These are phyloP conservation scores for Colletotrichum salicis DNA, from an alignment of 2,329 filamentous ascomycete genomes.

Conservation along the genomic window DNA sequence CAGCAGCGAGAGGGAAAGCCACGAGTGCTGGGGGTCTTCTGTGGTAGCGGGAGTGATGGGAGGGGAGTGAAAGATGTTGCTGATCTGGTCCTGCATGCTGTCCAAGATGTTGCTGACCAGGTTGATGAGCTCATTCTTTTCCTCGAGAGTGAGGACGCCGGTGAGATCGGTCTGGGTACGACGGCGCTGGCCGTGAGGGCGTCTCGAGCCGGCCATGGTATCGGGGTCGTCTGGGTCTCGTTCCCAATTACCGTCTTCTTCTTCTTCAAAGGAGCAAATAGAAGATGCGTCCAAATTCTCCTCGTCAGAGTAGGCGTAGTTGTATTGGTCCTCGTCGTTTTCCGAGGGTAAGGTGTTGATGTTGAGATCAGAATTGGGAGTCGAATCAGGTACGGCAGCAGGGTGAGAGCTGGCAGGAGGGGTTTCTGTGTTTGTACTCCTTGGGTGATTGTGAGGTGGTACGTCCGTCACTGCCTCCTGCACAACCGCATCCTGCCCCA, in stretches of 20 bases:
- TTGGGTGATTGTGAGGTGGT: slow-evolving; percentile 24
- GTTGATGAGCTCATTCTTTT: slow-evolving; percentile 63
- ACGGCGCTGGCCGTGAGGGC: slow-evolving; percentile 26
- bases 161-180: slow-evolving; percentile 58
- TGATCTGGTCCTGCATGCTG: slow-evolving; percentile 63
- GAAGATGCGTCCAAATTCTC: slow-evolving; percentile 32
- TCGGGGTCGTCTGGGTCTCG: slow-evolving; percentile 16
- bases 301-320: slow-evolving; percentile 29
- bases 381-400: neutral
- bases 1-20: slow-evolving; percentile 48
- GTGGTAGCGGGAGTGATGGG: slow-evolving; percentile 45
- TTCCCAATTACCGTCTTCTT: slow-evolving; percentile 34
- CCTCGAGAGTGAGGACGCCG: slow-evolving; percentile 56
- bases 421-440: slow-evolving; percentile 24
- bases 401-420: slow-evolving; percentile 21
- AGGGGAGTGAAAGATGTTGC: slow-evolving; percentile 62
- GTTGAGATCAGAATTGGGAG: neutral
- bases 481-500: slow-evolving; percentile 17
- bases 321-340: slow-evolving; percentile 28
- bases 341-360: slow-evolving; percentile 29
- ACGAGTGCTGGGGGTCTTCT: slow-evolving; percentile 47
- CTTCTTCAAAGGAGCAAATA: slow-evolving; percentile 32
- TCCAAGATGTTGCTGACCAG: slow-evolving; percentile 65
- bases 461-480: slow-evolving; percentile 21
- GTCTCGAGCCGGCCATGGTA: slow-evolving; percentile 29